Evolutionary conservation across 2,329 filamentous ascomycete genomes (phyloP).

Genomic region (Proliferodiscus dingleyae): DNA sequence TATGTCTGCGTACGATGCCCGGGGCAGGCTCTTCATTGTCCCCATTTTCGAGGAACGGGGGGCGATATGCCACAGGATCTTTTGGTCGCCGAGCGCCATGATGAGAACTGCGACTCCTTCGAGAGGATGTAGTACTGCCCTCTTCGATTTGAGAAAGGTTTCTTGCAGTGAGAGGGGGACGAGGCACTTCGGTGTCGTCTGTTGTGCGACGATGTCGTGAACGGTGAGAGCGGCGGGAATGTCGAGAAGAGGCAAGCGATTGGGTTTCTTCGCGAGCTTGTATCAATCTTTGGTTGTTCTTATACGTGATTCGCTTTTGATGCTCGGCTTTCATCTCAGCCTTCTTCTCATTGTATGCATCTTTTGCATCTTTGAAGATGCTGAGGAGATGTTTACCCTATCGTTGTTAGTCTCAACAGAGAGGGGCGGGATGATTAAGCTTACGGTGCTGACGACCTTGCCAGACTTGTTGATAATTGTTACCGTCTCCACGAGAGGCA

Average conservation of each 20-base stretch:
- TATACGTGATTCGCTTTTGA: constrained; percentile 52
- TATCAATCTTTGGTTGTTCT: constrained; percentile 50
- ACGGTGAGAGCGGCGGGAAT: constrained; percentile 26
- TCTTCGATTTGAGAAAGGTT: constrained; percentile 24
- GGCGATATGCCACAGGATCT: constrained; percentile 14
- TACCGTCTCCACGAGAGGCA: constrained; percentile 62
- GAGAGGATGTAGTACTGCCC: constrained; percentile 21
- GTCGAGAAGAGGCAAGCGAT: constrained; percentile 38
- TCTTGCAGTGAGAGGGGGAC: constrained; percentile 21
- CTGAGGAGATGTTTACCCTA: constrained; percentile 86
- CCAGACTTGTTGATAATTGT: constrained; percentile 88
- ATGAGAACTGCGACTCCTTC: constrained; percentile 21
- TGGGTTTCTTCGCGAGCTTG: constrained; percentile 39
- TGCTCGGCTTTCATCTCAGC: constrained; percentile 71
- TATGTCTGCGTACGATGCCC: constrained; percentile 23
- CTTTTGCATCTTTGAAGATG: constrained; percentile 88
- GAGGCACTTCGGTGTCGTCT: constrained; percentile 6
- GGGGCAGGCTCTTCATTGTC: constrained; percentile 12
- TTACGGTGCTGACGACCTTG: constrained; percentile 83
- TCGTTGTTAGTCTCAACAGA: constrained; percentile 11
- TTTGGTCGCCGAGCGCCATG: constrained; percentile 17
- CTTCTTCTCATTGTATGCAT: constrained; percentile 83
- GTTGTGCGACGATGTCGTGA: constrained; percentile 17
- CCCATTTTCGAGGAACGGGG: constrained; percentile 22
- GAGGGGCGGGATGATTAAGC: constrained; percentile 29